Conservation (phyloP, 805 yeast genomes). For the Wickerhamiella parazyma region DNA sequence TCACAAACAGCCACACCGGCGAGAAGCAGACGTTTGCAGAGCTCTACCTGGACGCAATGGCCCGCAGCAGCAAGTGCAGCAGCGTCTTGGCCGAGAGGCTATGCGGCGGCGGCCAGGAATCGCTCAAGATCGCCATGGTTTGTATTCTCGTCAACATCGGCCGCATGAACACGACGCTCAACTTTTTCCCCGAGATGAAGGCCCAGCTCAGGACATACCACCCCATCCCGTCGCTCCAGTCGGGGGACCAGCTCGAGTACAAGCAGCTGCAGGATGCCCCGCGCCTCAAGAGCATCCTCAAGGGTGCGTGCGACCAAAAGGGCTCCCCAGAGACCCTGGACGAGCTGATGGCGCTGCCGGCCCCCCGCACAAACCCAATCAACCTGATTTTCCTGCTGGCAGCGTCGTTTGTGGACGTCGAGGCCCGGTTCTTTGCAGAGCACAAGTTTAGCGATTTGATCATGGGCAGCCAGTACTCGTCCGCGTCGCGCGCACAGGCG, state of each 20-base stretch:
- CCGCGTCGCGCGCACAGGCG: constrained; percentile 53
- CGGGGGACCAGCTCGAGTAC: constrained; percentile 34
- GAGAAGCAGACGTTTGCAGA: constrained; percentile 63
- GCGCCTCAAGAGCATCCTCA: constrained; percentile 73
- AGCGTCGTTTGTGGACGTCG: constrained; percentile 40
- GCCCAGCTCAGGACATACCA: constrained; percentile 87
- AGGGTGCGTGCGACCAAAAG: constrained; percentile 68
- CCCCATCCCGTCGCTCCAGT: constrained; percentile 81
- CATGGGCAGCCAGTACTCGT: constrained; percentile 45
- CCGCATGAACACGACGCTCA: constrained; percentile 86
- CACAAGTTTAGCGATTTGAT: constrained; percentile 39
- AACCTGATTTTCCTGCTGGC: constrained; percentile 64
- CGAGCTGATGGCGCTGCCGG: constrained; percentile 4
- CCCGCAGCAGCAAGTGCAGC: constrained; percentile 72
- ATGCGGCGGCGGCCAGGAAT: constrained; percentile 47
- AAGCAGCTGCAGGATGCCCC: constrained; percentile 93
- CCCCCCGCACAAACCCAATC: constrained; percentile 52
- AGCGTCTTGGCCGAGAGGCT: constrained; percentile 69
- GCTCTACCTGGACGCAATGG: constrained; percentile 65
- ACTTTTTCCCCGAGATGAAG: constrained; percentile 88
- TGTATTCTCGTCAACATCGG: constrained; percentile 85
- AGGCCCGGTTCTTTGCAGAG: constrained; percentile 28
- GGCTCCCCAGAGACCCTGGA: constrained; percentile 25
- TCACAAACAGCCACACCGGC: constrained; percentile 33
- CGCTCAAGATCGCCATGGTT: constrained; percentile 58